A percentile compares a stretch with the other conserved stretches of the same genome.
phyloP scores from a whole-genome alignment of 768 basidiomycete genomes.

The Leucocoprinus sp. region DNA sequence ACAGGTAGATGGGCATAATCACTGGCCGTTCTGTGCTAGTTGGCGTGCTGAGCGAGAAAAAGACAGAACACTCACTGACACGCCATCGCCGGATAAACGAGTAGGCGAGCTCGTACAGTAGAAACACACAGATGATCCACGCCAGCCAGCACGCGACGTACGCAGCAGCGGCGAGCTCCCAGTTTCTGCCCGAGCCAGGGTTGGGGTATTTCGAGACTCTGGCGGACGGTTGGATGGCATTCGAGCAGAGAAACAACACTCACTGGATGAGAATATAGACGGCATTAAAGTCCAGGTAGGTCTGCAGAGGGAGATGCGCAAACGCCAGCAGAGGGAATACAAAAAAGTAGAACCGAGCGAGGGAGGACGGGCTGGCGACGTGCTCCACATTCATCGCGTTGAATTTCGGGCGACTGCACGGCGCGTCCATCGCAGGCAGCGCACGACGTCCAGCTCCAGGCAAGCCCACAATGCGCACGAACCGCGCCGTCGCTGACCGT shows the following conservation, averaged over 20 bases:
- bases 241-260: conserved; percentile 27
- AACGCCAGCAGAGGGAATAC: conserved; percentile 64
- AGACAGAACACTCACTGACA: conserved; percentile 50
- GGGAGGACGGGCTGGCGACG: conserved; percentile 51
- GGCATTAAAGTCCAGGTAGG: conserved; percentile 86
- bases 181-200: conserved; percentile 67
- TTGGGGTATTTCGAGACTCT: conserved; percentile 74
- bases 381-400: conserved; percentile 57
- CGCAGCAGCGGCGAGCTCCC: conserved; percentile 76
- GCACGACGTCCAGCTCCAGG: conserved; percentile 34
- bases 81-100: conserved; percentile 73
- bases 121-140: conserved; percentile 64
- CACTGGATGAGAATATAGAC: conserved; percentile 79
- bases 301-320: conserved; percentile 66
- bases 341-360: conserved; percentile 53
- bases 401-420: conserved; percentile 63
- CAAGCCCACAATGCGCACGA: conserved; percentile 72
- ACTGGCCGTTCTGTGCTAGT: conserved; percentile 61
- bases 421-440: no score
- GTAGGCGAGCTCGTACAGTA: conserved; percentile 73
- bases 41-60: conserved; percentile 8
- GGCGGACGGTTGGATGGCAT: conserved; percentile 10
- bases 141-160: conserved; percentile 77
- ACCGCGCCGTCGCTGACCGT: conserved; percentile 73
- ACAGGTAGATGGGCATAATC: conserved; percentile 78